Evolutionary conservation across 495 filamentous ascomycete species (phyloP), one percentile per base, ranked within the genome.

Genomic region (Hypoxylon perforatum): DNA sequence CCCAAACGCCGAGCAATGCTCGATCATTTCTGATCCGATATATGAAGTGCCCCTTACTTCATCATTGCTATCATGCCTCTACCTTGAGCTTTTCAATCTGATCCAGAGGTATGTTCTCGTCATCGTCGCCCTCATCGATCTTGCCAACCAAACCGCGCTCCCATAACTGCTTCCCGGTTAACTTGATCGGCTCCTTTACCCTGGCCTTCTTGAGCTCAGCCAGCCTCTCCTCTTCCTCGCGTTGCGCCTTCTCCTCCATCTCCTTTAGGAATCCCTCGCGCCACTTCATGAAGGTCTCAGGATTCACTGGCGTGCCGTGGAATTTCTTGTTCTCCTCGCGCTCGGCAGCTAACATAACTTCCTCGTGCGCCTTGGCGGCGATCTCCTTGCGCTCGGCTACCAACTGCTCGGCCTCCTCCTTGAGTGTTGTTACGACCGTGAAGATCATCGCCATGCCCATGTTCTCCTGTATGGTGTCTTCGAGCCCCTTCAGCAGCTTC

Each of bases 381-480:
- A 82, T 85, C 48, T 87, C 83, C 47, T 68, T 78, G 19, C 96
- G 87, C 46, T 92, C 87, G 2, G 75, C 61, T 69, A 97, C 87
- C 19, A 99, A 81, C 54, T 85, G 81, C 79, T 99, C 95, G 4
- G 92, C 92, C 35, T 82, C 81, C 58, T 99, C 95, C 72, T 97
- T 98, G 54, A 99, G 77, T 2, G 91, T 87, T 38, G 88, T 91
- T 28, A 93, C 88, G 15, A 99, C 80, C 0, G 94, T 92, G 78
- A 97, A 99, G 0, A 99, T 84, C 95, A 99, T 99, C n/a, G 92
- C 91, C 87, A 97, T 97, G 28, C 95, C 95, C 35, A 98, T 74
- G 61, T 93, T 98, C 76, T 98, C 95, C 61, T 91, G 86, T 28
- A 97, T 89, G 0, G 87, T 88, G 2, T 85, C 81, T 41, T 87